A percentile compares a stretch with the other conserved stretches of the same genome.
Conservation (phyloP, 2,329 filamentous ascomycete species). For the Metarhizium guizhouense region DNA sequence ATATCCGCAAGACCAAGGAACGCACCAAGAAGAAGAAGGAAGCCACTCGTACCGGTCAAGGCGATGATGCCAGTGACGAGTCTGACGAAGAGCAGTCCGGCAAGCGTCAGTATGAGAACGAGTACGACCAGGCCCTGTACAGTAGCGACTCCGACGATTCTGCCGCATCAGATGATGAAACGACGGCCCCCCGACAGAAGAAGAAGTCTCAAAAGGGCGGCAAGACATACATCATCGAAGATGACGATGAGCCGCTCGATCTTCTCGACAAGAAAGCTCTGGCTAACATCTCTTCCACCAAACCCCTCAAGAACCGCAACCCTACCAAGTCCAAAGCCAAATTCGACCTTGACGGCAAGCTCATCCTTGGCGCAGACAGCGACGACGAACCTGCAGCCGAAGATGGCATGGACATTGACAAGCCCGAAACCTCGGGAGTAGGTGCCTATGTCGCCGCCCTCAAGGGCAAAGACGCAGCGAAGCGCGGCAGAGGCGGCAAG, state of each 20-base stretch:
- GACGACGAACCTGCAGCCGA: conserved; percentile 36
- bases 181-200: conserved; percentile 35
- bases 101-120: conserved; percentile 69
- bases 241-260: conserved; percentile 90
- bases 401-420: conserved; percentile 57
- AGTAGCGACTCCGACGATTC: conserved; percentile 59
- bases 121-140: conserved; percentile 94
- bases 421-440: conserved; percentile 52
- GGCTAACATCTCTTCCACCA: conserved; percentile 87
- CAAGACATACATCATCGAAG: conserved; percentile 83
- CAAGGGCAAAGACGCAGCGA: conserved; percentile 56
- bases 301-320: conserved; percentile 58
- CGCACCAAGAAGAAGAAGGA: conserved; percentile 85
- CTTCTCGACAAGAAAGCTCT: conserved; percentile 82
- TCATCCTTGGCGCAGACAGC: conserved; percentile 58
- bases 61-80: conserved; percentile 47
- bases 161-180: conserved; percentile 46
- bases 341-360: conserved; percentile 69
- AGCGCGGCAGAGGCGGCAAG: conserved; percentile 56
- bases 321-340: conserved; percentile 53
- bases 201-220: conserved; percentile 49
- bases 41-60: conserved; percentile 47
- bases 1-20: conserved; percentile 93
- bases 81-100: conserved; percentile 34
- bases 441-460: conserved; percentile 63